Base-by-base conservation (phyloP, 257 asterid genomes). In the Przewalskia tangutica region DNA sequence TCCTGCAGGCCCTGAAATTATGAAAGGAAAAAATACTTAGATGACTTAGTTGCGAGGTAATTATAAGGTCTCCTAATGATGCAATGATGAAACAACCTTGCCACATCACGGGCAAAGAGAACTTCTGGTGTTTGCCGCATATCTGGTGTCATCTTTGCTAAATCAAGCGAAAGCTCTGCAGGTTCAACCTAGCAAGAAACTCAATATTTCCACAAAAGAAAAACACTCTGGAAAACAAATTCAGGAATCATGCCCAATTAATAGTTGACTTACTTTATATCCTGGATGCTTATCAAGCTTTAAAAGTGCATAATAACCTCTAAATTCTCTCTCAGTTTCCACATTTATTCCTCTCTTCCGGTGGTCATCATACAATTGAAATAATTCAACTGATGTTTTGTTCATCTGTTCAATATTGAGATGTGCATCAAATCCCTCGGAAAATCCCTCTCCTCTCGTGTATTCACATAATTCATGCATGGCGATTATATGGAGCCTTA, bases 341-440 rank as follows among this genome's bases (percentile, higher is more conserved):
- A 94, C 97, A 34, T 86, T 81, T 85, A 88, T 88, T 83, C 97
- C 97, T 81, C 87, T 95, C 88, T 94, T 94, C 82, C 97, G 86
- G 91, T 94, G 98, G 88, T 95, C 99, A 68, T 94, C 99, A 32
- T 94, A 95, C 82, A 94, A 85, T 83, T 94, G 97, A 89, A 95
- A 95, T 66, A 95, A 87, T 82, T 95, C 98, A 73, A 95, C 99
- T 27, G 99, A 94, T 60, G 99, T 91, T 87, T 95, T 95, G 86
- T 95, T 95, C 99, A 95, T 95, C 94, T 95, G 99, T 88, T 95
- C 99, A 84, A 95, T 95, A 83, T 94, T 95, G 67, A 95, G 97
- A 85, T 95, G 99, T 51, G 99, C 99, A 90, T 95, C 99, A 90
- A 95, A 95, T 84, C 99, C 99, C 93, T 94, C 99, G 16, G 98